Evolutionary conservation across 768 basidiomycete genomes (phyloP).

Genomic region (Mycena indigotica): DNA sequence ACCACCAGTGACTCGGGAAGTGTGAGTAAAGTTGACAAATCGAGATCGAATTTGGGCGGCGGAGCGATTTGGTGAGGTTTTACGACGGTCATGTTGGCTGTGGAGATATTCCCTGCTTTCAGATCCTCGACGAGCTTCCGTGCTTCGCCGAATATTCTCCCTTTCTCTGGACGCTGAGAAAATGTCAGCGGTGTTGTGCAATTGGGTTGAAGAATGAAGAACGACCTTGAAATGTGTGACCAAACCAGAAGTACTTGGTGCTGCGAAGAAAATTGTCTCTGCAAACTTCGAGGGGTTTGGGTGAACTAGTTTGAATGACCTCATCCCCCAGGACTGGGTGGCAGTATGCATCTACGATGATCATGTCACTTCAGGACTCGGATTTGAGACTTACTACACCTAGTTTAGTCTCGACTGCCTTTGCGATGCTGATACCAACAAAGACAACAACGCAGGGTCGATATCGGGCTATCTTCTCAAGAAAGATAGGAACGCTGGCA

Average conservation of each 20-base stretch:
- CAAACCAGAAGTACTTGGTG: conserved; percentile 76
- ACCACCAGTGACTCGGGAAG: not conserved
- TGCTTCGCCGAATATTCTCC: conserved; percentile 17
- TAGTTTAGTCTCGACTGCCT: conserved; percentile 34
- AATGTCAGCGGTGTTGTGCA: not conserved
- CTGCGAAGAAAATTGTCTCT: conserved; percentile 75
- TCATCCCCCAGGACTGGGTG: conserved; percentile 42
- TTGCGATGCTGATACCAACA: conserved; percentile 69
- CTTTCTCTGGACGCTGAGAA: conserved; percentile 18
- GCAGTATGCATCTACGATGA: conserved; percentile 9
- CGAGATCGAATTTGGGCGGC: not conserved
- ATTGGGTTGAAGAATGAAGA: not conserved
- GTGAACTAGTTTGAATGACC: conserved; percentile 55
- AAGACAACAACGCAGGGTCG: conserved; percentile 75
- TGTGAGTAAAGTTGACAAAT: not conserved
- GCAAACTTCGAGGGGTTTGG: not conserved
- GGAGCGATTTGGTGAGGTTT: conserved; percentile 5
- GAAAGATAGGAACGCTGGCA: conserved; percentile 55
- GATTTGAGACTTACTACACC: conserved; percentile 15
- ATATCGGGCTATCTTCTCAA: conserved; percentile 57
- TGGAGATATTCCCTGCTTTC: conserved; percentile 9
- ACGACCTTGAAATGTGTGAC: conserved; percentile 72
- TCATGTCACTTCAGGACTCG: not conserved
- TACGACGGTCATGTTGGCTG: conserved; percentile 9
- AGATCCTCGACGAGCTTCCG: conserved; percentile 11